phyloP scores from a whole-genome alignment of 345 rosid species.

The Chamaenerion angustifolium region DNA sequence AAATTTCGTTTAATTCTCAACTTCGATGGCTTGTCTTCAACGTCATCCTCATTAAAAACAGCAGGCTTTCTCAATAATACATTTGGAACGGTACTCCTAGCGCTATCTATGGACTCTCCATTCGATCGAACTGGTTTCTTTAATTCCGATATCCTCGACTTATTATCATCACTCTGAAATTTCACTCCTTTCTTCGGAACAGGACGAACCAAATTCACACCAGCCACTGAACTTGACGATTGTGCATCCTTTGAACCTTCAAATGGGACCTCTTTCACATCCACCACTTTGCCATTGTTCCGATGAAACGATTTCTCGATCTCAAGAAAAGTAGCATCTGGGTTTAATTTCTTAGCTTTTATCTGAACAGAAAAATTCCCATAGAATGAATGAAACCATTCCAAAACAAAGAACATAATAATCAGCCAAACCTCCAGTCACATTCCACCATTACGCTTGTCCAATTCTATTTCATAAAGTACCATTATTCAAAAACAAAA shows the following conservation, averaged over 20 bases:
- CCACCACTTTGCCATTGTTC: constrained; percentile 54
- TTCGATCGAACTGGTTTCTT: constrained; percentile 28
- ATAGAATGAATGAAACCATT: background rate
- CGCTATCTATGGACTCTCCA: constrained; percentile 23
- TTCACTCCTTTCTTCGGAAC: constrained; percentile 54
- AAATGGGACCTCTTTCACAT: constrained; percentile 52
- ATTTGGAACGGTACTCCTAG: constrained; percentile 49
- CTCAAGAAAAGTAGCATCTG: constrained; percentile 61
- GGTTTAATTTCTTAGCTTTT: constrained; percentile 59
- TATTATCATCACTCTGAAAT: constrained; percentile 25
- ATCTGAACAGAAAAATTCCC: constrained; percentile 26
- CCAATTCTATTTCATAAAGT: background rate
- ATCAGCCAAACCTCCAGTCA: too few species aligned
- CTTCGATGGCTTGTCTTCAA: constrained; percentile 40
- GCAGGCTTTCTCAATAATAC: constrained; percentile 76
- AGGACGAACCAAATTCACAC: constrained; percentile 59
- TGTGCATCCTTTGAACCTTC: constrained; percentile 37
- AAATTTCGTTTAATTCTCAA: constrained; percentile 52
- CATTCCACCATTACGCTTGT: too few species aligned
- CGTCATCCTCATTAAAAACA: constrained; percentile 37
- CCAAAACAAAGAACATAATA: constrained; percentile 7
- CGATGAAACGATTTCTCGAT: constrained; percentile 68
- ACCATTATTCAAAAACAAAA: background rate
- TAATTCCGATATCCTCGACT: constrained; percentile 18
- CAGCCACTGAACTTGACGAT: constrained; percentile 24